Conservation (phyloP, 768 basidiomycete genomes). For the Amanita thiersii region DNA sequence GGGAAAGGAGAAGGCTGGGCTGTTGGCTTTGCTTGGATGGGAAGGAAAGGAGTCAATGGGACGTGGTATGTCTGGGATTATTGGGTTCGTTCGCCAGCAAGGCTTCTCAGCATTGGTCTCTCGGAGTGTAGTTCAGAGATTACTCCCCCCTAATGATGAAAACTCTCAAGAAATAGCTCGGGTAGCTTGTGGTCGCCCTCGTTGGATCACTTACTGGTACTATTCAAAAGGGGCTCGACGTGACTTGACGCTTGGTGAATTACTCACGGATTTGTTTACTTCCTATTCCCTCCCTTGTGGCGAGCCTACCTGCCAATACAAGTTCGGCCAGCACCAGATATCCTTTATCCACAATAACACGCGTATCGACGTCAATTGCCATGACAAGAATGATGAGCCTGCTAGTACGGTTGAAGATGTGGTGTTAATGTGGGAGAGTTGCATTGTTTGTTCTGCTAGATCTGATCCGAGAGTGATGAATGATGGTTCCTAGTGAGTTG, state of each 20-base stretch:
- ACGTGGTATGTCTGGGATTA: slow-evolving; percentile 38
- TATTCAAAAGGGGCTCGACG: slow-evolving; percentile 23
- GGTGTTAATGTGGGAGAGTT: slow-evolving; percentile 41
- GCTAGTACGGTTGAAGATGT: slow-evolving; percentile 12
- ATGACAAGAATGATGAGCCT: slow-evolving; percentile 5
- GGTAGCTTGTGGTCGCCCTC: slow-evolving; percentile 36
- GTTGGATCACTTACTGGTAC: slow-evolving; percentile 45
- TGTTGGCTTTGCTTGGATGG: slow-evolving; percentile 56
- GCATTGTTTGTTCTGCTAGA: slow-evolving; percentile 34
- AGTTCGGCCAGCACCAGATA: slow-evolving; percentile 34
- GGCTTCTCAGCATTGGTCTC: slow-evolving; percentile 43
- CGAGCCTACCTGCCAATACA: slow-evolving; percentile 23
- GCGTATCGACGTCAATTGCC: slow-evolving; percentile 20
- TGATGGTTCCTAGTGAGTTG: slow-evolving; percentile 45
- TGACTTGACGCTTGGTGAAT: slow-evolving; percentile 35
- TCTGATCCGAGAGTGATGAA: slow-evolving; percentile 28
- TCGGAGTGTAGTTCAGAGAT: slow-evolving; percentile 23
- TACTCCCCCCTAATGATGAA: slow-evolving; percentile 5
- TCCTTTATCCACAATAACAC: slow-evolving; percentile 32
- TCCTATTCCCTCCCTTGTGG: slow-evolving; percentile 28
- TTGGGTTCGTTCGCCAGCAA: slow-evolving; percentile 54
- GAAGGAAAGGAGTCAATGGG: slow-evolving; percentile 33
- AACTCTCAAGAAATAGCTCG: slow-evolving; percentile 12
- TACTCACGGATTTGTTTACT: slow-evolving; percentile 24
- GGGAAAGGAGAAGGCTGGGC: slow-evolving; percentile 49